Evolutionary conservation across 805 yeast genomes (phyloP).

Genomic region (Suhomyces prunicola): DNA sequence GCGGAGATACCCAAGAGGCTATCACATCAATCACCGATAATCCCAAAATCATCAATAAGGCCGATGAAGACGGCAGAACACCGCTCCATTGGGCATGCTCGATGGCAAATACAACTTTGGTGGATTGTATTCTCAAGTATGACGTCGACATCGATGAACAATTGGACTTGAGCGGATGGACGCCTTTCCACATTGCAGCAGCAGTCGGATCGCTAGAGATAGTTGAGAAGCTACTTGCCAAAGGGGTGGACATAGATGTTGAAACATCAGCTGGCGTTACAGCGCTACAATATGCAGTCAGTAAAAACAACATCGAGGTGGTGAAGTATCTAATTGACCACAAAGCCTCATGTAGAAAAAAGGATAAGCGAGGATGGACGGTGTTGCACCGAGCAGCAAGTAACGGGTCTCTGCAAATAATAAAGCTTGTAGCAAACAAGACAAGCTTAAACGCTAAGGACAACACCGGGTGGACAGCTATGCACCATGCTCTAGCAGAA

Average conservation of each 20-base stretch:
- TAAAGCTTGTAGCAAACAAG: slow-evolving; percentile 49
- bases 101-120: slow-evolving; percentile 51
- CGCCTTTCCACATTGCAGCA: slow-evolving; percentile 79
- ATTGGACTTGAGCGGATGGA: slow-evolving; percentile 81
- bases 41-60: slow-evolving; percentile 45
- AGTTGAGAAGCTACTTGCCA: slow-evolving; percentile 45
- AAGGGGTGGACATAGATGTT: slow-evolving; percentile 55
- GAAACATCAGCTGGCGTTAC: slow-evolving; percentile 66
- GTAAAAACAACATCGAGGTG: slow-evolving; percentile 58
- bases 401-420: slow-evolving; percentile 59
- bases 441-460: slow-evolving; percentile 72
- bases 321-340: slow-evolving; percentile 54
- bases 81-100: slow-evolving; percentile 91
- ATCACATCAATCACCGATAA: slow-evolving; percentile 17
- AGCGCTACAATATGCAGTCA: slow-evolving; percentile 69
- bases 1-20: not conserved
- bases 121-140: slow-evolving; percentile 34
- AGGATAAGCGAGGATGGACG: slow-evolving; percentile 63
- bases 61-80: slow-evolving; percentile 73
- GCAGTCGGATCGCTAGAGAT: slow-evolving; percentile 64
- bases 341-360: slow-evolving; percentile 59
- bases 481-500: slow-evolving; percentile 89
- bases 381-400: slow-evolving; percentile 85
- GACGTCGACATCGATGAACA: slow-evolving; percentile 64
- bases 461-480: slow-evolving; percentile 73